These are phyloP conservation scores for Paecilomyces dactylethromorphus DNA, from an alignment of 2,329 filamentous ascomycete species.

Conservation along the genomic window DNA sequence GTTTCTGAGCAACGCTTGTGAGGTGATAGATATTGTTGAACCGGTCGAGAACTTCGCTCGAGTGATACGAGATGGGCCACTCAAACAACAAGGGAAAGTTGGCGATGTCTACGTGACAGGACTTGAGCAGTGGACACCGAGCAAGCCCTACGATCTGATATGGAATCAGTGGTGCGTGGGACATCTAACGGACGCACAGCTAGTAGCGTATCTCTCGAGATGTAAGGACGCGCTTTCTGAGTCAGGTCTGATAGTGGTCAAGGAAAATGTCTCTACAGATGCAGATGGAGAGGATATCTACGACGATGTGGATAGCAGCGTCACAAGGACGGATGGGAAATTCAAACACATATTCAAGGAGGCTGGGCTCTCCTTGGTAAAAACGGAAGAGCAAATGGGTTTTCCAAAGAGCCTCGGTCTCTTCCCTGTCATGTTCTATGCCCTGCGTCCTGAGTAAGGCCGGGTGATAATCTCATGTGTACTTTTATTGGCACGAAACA, in stretches of 20 bases:
- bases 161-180: conserved; percentile 91
- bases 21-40: conserved; percentile 74
- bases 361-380: conserved; percentile 62
- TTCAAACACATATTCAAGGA: conserved; percentile 63
- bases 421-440: conserved; percentile 72
- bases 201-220: conserved; percentile 60
- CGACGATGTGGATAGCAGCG: conserved; percentile 68
- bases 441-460: conserved; percentile 49
- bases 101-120: conserved; percentile 66
- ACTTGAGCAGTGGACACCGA: conserved; percentile 62
- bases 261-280: conserved; percentile 68
- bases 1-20: conserved; percentile 64
- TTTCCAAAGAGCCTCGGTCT: conserved; percentile 57
- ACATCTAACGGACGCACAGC: conserved; percentile 68
- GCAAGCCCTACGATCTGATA: conserved; percentile 64
- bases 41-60: conserved; percentile 76
- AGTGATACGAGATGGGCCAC: conserved; percentile 39
- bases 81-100: conserved; percentile 40
- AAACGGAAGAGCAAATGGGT: conserved; percentile 65
- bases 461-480: not conserved
- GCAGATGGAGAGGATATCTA: conserved; percentile 57
- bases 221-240: conserved; percentile 48
- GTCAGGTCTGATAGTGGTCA: conserved; percentile 56
- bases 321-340: conserved; percentile 69
- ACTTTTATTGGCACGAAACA: not conserved